Evolutionary conservation across 73 alveolate species (phyloP), one percentile per base, ranked within the genome.

Genomic region (Paramecium pentaurelia): DNA sequence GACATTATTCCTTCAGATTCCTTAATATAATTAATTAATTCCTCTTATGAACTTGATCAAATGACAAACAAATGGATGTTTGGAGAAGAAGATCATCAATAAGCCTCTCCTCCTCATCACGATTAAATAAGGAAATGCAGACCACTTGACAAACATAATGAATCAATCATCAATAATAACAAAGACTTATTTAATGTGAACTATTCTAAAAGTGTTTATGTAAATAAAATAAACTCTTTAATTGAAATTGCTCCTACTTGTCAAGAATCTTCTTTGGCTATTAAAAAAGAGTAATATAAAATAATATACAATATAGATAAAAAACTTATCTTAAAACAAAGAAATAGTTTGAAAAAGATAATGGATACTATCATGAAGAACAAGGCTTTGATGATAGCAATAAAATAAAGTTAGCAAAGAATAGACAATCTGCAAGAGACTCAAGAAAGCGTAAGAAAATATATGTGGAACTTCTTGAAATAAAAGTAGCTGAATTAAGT

Each of bases 341-440:
- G 47, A 73, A 44, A 73, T 11, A 36, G 68, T 12, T 73, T 34
- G 60, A 40, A 3, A 22, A 32, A 40, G 34, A 36, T 34, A 44
- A 73, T 36, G 60, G 12, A 12, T 40, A 14, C 14, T 37, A 58
- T 14, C 8, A 73, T 0, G 87, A 37, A 38, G 60, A 73, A 28
- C 49, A 86, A 58, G 70, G 14, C 58, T 58, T 51, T 30, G 77
- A 86, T 86, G 86, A 70, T 32, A 86, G 77, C 30, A 73, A 86
- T 16, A 86, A 86, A 70, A 49, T 59, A 28, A 89, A 89, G 73
- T 80, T 95, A 18, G 98, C 93, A 44, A 95, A 94, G 71, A 95
- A 95, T 85, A 85, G 96, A 71, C 93, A 93, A 47, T 94, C 97
- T 12, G 98, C 98, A 37, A 94, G 98, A 86, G 95, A 95, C 71